These are phyloP conservation scores for Cornus controversa DNA, from an alignment of 148 eudicot species.

Conservation along the genomic window DNA sequence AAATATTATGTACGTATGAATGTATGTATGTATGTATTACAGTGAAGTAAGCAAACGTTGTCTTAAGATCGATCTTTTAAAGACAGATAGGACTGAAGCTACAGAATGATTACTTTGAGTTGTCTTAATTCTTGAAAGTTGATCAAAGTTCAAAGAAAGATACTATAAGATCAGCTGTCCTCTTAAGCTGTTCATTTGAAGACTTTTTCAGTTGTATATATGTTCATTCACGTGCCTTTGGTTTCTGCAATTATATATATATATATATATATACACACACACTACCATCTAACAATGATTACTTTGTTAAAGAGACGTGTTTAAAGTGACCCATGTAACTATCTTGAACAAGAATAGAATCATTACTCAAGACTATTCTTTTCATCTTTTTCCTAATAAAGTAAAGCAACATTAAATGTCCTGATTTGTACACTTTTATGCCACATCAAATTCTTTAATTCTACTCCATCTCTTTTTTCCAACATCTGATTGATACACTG, in stretches of 20 bases:
- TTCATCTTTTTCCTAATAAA: too few relatives aligned
- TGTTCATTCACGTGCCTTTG: slow-evolving; percentile 18
- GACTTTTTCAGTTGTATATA: slow-evolving; percentile 8
- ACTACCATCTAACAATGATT: slow-evolving; percentile 14
- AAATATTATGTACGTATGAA: too few relatives aligned
- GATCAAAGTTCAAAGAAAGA: neutral
- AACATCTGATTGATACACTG: too few relatives aligned
- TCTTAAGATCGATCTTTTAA: neutral
- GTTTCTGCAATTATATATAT: neutral
- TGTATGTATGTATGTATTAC: neutral
- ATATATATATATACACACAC: too few relatives aligned
- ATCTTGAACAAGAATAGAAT: slow-evolving; percentile 15
- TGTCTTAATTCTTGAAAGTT: slow-evolving; percentile 15
- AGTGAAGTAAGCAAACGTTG: neutral
- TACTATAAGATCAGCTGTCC: neutral
- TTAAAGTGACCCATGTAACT: slow-evolving; percentile 1
- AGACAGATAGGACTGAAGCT: slow-evolving; percentile 1
- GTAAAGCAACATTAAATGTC: too few relatives aligned
- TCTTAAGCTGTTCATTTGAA: slow-evolving; percentile 12
- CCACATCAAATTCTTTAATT: neutral
- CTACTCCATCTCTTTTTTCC: neutral
- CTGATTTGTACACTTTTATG: neutral
- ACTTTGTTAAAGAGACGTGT: neutral
- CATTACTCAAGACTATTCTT: slow-evolving; percentile 2
- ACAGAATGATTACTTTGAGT: slow-evolving; percentile 11